phyloP scores from a whole-genome alignment of 2,329 filamentous ascomycete genomes.

The Aotearoamyces nothofagi region DNA sequence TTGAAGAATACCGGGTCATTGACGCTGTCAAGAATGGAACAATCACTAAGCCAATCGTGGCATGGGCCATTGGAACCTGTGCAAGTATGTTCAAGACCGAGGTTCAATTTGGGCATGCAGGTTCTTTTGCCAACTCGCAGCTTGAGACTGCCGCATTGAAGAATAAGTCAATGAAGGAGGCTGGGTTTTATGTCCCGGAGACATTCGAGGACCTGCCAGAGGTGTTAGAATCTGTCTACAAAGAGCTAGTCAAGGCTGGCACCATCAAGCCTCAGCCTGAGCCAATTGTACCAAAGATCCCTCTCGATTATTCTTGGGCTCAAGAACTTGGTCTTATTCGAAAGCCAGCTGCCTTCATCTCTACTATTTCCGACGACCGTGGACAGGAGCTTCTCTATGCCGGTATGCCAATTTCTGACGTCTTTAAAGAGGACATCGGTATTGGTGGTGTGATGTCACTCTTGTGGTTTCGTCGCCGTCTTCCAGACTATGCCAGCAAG shows the following conservation, averaged over 20 bases:
- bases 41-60: constrained; percentile 97
- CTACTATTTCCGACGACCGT: constrained; percentile 98
- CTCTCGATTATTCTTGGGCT: constrained; percentile 98
- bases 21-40: constrained; percentile 88
- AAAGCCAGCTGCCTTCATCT: constrained; percentile 99
- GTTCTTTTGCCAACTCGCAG: constrained; percentile 97
- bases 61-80: constrained; percentile 98
- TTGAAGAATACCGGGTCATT: constrained; percentile 99
- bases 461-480: constrained; percentile 96
- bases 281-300: constrained; percentile 94
- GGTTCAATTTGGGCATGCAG: constrained; percentile 98
- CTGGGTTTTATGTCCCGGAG: constrained; percentile 84
- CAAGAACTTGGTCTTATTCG: constrained; percentile 98
- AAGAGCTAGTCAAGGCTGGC: constrained; percentile 72
- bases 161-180: constrained; percentile 94
- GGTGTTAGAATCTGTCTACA: constrained; percentile 67
- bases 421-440: constrained; percentile 97
- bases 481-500: constrained; percentile 91
- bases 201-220: constrained; percentile 92
- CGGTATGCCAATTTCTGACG: constrained; percentile 99
- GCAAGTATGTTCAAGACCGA: constrained; percentile 99
- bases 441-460: constrained; percentile 99
- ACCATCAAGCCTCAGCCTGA: constrained; percentile 76
- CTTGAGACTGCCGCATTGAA: constrained; percentile 93
- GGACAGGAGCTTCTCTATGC: constrained; percentile 97